Evolutionary conservation across 202 grass and related monocot genomes (phyloP), one percentile per base, ranked within the genome.

Genomic region (Elaeis oleifera): DNA sequence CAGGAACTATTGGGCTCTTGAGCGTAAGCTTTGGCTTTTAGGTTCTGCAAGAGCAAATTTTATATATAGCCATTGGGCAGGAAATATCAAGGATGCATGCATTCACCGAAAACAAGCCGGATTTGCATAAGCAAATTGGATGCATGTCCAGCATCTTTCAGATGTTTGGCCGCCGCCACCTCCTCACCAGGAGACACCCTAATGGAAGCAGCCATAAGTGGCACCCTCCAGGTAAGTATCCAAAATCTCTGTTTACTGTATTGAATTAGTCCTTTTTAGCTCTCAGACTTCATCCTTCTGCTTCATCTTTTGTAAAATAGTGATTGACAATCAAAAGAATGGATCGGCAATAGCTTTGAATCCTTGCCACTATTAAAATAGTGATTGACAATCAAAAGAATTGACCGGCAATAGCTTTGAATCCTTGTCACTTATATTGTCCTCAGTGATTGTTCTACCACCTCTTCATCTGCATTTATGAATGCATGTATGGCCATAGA

Each of bases 71-170:
- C 69, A 49, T 23, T 9, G 49, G 51, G 18, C 19, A 58, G 39
- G 48, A 25, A 4, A 23, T 49, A 61, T 32, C 32, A 22, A 69
- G 7, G 53, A 82, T 84, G 79, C 63, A 55, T 25, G 19, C 53
- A 49, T 72, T 78, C 9, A 1, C 61, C 22, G 78, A 80, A 28
- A 78, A 89, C 49, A 76, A 39, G 51, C 68, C 62, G 54, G 94
- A 84, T 8, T 18, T 99, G 63, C 73, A 76, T 56, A 75, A 86
- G 39, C 80, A 89, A 63, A 84, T 92, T 49, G 94, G 94, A 11
- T 94, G 88, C 82, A 89, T 94, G 85, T 82, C 77, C 23, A 79
- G 88, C 24, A 80, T 99, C 17, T 83, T 99, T 72, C 94, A 87
- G 71, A 94, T 99, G 64, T 94, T 99, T 71, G 80, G 84, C 70